Evolutionary conservation across 2,329 filamentous ascomycete genomes (phyloP).

Genomic region (Colletotrichum tamarilloi): DNA sequence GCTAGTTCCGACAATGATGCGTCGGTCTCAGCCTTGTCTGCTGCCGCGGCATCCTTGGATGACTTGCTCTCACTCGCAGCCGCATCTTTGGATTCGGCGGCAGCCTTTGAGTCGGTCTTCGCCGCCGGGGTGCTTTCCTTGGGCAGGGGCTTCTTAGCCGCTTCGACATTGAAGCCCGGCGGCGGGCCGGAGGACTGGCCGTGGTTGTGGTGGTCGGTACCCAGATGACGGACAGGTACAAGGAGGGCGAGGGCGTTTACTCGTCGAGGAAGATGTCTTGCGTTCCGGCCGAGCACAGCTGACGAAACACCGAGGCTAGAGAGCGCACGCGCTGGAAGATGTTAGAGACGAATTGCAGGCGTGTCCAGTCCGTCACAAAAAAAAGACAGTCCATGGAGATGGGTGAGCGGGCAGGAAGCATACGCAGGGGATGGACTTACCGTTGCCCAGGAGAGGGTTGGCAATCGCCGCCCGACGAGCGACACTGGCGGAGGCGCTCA

Average conservation of each 20-base stretch:
- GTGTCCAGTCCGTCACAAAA: not conserved
- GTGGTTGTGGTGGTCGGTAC: constrained; percentile 69
- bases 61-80: constrained; percentile 37
- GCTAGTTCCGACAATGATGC: constrained; percentile 70
- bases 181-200: constrained; percentile 73
- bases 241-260: constrained; percentile 66
- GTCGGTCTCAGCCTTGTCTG: constrained; percentile 51
- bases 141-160: constrained; percentile 85
- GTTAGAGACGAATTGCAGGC: constrained; percentile 41
- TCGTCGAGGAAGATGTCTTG: constrained; percentile 56
- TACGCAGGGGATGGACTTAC: constrained; percentile 47
- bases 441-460: constrained; percentile 62
- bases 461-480: constrained; percentile 65
- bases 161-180: constrained; percentile 89
- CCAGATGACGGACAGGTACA: constrained; percentile 65
- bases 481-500: constrained; percentile 68
- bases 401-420: constrained; percentile 19
- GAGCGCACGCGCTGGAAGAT: constrained; percentile 55
- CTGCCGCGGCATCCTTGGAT: constrained; percentile 42
- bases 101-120: constrained; percentile 48
- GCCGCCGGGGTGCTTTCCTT: constrained; percentile 58
- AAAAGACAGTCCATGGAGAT: constrained; percentile 4
- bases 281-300: constrained; percentile 58
- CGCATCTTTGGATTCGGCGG: constrained; percentile 39
- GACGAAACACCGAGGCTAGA: constrained; percentile 60